Percentiles rank a stretch among this genome's conserved stretches.
Conservation (phyloP, 2,329 filamentous ascomycete species). For the Mycosphaerella sp. region DNA sequence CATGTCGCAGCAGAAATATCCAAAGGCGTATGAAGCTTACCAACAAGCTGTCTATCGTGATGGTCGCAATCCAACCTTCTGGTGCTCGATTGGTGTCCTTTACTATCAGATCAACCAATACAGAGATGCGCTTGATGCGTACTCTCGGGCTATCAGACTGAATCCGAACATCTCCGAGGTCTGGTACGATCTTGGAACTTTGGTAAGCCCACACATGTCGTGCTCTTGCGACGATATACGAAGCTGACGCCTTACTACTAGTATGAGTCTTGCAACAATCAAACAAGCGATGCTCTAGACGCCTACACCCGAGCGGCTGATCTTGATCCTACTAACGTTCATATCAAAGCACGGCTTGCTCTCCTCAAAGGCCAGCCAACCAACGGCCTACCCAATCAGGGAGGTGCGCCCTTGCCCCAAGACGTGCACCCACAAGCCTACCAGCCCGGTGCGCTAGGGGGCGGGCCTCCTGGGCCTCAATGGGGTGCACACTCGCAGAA, state of each 20-base stretch:
- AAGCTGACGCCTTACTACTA: constrained; percentile 46
- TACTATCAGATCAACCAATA: constrained; percentile 99
- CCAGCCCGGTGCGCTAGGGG: constrained; percentile 67
- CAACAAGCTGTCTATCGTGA: constrained; percentile 98
- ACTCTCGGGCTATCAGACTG: constrained; percentile 89
- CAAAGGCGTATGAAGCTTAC: constrained; percentile 96
- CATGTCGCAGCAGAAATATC: constrained; percentile 99
- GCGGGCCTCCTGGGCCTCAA: constrained; percentile 77
- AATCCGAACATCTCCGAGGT: constrained; percentile 99
- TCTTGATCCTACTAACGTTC: constrained; percentile 83
- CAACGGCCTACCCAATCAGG: constrained; percentile 64
- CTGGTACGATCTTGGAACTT: constrained; percentile 94
- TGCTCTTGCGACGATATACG: not conserved
- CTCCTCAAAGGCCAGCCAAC: constrained; percentile 71
- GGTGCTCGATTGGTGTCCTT: constrained; percentile 97
- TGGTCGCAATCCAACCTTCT: constrained; percentile 95
- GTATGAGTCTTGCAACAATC: constrained; percentile 99
- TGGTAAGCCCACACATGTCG: constrained; percentile 56
- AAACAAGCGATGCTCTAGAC: constrained; percentile 91
- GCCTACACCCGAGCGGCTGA: constrained; percentile 93
- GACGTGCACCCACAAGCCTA: constrained; percentile 96
- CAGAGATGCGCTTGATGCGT: constrained; percentile 92
- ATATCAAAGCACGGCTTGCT: constrained; percentile 92
- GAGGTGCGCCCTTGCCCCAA: constrained; percentile 77
- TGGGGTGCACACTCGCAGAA: constrained; percentile 74